These are phyloP conservation scores for Scutellaria barbata DNA, from an alignment of 257 asterid species.

Conservation along the genomic window DNA sequence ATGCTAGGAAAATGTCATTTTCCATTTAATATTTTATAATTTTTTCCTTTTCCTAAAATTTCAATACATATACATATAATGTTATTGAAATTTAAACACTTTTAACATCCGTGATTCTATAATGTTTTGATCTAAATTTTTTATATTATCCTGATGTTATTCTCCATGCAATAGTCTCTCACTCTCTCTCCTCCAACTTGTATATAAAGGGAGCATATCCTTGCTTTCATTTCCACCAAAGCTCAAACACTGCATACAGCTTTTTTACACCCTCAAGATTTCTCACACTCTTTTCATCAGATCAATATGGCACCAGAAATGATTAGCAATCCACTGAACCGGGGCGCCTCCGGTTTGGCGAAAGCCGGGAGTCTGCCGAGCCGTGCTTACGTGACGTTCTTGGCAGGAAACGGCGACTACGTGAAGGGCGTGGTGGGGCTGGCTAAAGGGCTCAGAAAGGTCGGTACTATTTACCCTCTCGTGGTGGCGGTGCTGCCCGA, in stretches of 20 bases:
- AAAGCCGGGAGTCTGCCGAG: slow-evolving; percentile 50
- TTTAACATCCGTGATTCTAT: too few species aligned
- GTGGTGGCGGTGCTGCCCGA: slow-evolving; percentile 64
- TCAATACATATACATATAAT: too few species aligned
- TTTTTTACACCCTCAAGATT: too few species aligned
- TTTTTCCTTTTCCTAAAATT: neutral
- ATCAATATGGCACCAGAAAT: slow-evolving; percentile 45
- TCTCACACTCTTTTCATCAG: neutral
- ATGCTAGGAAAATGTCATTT: too few species aligned
- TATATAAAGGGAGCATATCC: too few species aligned
- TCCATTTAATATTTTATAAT: too few species aligned
- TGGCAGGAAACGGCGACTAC: slow-evolving; percentile 60
- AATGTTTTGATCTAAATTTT: too few species aligned
- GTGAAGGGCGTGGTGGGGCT: slow-evolving; percentile 63
- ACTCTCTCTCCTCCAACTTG: neutral
- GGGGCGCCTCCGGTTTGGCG: slow-evolving; percentile 40
- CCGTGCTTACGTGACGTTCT: slow-evolving; percentile 59
- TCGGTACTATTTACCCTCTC: slow-evolving; percentile 48
- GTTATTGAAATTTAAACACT: too few species aligned
- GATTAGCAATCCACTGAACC: slow-evolving; percentile 26
- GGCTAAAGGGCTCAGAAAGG: slow-evolving; percentile 59
- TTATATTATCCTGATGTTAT: too few species aligned
- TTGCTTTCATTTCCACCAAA: neutral
- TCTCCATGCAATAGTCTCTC: neutral
- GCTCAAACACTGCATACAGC: too few species aligned